These are phyloP conservation scores for Apiotrichum siamense DNA, from an alignment of 1,284 basidiomycete species.

Conservation along the genomic window DNA sequence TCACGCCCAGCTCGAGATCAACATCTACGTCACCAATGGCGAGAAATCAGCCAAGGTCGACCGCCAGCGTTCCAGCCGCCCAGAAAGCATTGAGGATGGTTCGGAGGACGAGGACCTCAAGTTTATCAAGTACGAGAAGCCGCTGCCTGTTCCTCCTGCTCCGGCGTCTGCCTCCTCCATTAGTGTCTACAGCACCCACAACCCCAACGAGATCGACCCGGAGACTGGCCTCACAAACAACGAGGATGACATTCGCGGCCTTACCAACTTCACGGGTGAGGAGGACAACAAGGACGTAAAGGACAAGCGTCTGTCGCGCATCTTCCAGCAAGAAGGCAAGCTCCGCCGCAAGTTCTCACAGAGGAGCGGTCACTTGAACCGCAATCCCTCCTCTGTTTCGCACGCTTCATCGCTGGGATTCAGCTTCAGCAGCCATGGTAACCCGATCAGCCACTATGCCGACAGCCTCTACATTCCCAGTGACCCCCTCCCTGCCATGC, in stretches of 20 bases:
- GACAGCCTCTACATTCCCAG: background rate
- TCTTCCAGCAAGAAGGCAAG: conserved; percentile 63
- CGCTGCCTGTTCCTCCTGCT: no score
- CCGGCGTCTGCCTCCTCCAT: no score
- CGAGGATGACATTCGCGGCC: conserved; percentile 49
- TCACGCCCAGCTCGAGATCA: conserved; percentile 59
- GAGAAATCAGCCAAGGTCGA: background rate
- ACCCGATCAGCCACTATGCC: background rate
- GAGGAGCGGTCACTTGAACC: background rate
- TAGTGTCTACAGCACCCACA: no score
- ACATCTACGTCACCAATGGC: conserved; percentile 70
- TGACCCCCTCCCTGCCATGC: background rate
- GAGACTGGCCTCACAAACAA: conserved; percentile 1
- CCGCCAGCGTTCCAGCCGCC: background rate
- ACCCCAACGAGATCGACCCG: conserved; percentile 6
- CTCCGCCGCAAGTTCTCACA: conserved; percentile 56
- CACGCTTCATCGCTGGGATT: no score
- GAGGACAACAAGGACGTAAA: conserved; percentile 64
- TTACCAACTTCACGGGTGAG: conserved; percentile 78
- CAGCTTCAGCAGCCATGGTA: background rate
- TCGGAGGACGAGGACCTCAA: background rate
- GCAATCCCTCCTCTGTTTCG: conserved; percentile 6
- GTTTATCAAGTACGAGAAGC: no score
- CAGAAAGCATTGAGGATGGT: no score
- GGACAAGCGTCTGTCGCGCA: conserved; percentile 58